Percentiles rank a stretch among this genome's conserved stretches.
Conservation (phyloP, 257 asterid species). For the Plantago elongata region DNA sequence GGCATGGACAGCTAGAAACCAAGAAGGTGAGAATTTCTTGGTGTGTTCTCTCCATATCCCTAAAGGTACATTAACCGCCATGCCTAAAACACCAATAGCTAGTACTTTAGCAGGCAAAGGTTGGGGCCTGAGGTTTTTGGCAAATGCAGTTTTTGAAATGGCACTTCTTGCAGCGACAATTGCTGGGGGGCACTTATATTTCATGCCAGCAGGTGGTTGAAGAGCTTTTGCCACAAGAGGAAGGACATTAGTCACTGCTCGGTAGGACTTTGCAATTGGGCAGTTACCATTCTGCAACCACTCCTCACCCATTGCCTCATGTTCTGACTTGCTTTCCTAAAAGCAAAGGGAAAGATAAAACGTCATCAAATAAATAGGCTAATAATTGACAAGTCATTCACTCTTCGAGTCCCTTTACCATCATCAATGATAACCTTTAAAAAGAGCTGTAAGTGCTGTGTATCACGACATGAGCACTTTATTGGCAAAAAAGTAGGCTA, state of each 20-base stretch:
- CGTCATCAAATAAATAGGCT: neutral
- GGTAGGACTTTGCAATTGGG: constrained; percentile 87
- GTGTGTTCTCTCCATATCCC: constrained; percentile 98
- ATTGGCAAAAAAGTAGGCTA: too few species aligned
- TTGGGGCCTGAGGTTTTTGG: constrained; percentile 82
- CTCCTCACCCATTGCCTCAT: constrained; percentile 71
- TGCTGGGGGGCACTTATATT: constrained; percentile 69
- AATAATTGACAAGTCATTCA: neutral
- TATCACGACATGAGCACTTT: too few species aligned
- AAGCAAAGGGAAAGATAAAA: constrained; percentile 12
- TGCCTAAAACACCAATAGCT: constrained; percentile 68
- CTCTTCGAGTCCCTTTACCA: neutral
- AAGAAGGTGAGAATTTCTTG: constrained; percentile 70
- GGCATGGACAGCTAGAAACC: constrained; percentile 93
- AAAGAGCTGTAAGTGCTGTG: too few species aligned
- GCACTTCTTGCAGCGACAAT: constrained; percentile 80
- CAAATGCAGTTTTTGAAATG: constrained; percentile 70
- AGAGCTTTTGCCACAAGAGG: constrained; percentile 83
- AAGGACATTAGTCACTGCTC: constrained; percentile 70
- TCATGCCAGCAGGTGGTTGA: constrained; percentile 83
- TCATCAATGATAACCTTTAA: too few species aligned
- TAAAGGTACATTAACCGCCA: constrained; percentile 83
- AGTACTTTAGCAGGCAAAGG: constrained; percentile 74
- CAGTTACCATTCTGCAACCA: constrained; percentile 86
- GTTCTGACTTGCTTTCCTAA: constrained; percentile 60